Evolutionary conservation across 768 basidiomycete genomes (phyloP).

Genomic region (Boletus bicolor): DNA sequence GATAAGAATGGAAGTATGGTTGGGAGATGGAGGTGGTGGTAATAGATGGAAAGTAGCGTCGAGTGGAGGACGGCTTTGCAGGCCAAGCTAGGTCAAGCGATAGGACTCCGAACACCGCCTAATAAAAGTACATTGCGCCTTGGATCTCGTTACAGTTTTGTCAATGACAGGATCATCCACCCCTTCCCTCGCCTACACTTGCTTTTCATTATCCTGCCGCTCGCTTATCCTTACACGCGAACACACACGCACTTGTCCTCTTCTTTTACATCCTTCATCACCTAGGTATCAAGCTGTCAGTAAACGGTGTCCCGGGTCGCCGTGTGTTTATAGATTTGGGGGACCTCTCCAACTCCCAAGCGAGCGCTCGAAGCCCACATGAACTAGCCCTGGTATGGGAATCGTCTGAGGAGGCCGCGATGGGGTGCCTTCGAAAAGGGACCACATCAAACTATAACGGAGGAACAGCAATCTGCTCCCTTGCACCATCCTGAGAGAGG

Average conservation of each 20-base stretch:
- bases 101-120: constrained; percentile 32
- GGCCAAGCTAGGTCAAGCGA: constrained; percentile 6
- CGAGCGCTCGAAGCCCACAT: constrained; percentile 13
- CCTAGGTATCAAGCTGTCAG: constrained; percentile 34
- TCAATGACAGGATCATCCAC: constrained; percentile 11
- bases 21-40: constrained; percentile 24
- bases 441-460: constrained; percentile 34
- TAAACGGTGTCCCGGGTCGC: constrained; percentile 26
- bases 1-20: constrained; percentile 14
- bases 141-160: constrained; percentile 11
- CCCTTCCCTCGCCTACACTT: constrained; percentile 8
- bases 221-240: constrained; percentile 26
- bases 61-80: constrained; percentile 12
- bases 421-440: constrained; percentile 36
- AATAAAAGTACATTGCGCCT: constrained; percentile 13
- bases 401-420: constrained; percentile 25
- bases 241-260: constrained; percentile 47
- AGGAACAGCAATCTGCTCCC: constrained; percentile 18
- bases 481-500: constrained; percentile 4
- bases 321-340: constrained; percentile 25
- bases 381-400: constrained; percentile 11
- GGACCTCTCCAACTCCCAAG: constrained; percentile 21
- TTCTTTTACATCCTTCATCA: constrained; percentile 48
- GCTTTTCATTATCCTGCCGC: constrained; percentile 9
- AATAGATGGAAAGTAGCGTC: constrained; percentile 23